phyloP scores from a whole-genome alignment of 768 basidiomycete species.

The Gloeopeniophorella convolvens region DNA sequence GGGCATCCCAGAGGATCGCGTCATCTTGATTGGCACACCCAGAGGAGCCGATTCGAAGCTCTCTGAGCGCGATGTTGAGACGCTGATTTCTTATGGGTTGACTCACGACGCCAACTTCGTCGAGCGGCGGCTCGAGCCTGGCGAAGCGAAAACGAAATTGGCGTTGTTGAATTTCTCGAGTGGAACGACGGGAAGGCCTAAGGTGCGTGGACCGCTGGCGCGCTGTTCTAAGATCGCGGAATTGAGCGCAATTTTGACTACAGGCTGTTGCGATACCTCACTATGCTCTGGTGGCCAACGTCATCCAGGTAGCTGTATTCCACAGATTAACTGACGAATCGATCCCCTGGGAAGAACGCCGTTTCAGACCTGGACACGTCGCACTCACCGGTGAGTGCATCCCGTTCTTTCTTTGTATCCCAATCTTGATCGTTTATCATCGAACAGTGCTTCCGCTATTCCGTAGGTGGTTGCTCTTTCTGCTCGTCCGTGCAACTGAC shows the following conservation, averaged over 20 bases:
- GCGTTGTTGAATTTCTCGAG: conserved; percentile 69
- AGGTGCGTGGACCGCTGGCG: neutral
- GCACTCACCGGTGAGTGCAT: conserved; percentile 41
- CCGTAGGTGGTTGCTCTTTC: conserved; percentile 21
- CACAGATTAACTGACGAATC: conserved; percentile 27
- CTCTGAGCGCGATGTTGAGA: conserved; percentile 31
- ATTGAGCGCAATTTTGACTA: too few species aligned
- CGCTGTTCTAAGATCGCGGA: too few species aligned
- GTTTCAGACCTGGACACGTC: conserved; percentile 49
- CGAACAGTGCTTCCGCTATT: conserved; percentile 23
- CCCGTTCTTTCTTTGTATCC: neutral
- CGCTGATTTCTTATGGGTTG: conserved; percentile 40
- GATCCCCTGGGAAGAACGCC: conserved; percentile 33
- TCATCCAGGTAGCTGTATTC: conserved; percentile 21
- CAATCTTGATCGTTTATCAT: conserved; percentile 7
- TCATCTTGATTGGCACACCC: conserved; percentile 24
- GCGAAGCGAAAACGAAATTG: conserved; percentile 54
- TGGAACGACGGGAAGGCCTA: conserved; percentile 52
- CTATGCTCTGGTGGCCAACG: conserved; percentile 50
- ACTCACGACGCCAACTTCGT: conserved; percentile 32
- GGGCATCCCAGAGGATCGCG: conserved; percentile 26
- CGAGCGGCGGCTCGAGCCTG: conserved; percentile 41
- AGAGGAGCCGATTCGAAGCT: neutral
- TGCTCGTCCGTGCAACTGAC: neutral
- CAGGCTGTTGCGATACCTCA: conserved; percentile 65